Evolutionary conservation across 768 basidiomycete species (phyloP).

Genomic region (Pisolithus marmoratus): DNA sequence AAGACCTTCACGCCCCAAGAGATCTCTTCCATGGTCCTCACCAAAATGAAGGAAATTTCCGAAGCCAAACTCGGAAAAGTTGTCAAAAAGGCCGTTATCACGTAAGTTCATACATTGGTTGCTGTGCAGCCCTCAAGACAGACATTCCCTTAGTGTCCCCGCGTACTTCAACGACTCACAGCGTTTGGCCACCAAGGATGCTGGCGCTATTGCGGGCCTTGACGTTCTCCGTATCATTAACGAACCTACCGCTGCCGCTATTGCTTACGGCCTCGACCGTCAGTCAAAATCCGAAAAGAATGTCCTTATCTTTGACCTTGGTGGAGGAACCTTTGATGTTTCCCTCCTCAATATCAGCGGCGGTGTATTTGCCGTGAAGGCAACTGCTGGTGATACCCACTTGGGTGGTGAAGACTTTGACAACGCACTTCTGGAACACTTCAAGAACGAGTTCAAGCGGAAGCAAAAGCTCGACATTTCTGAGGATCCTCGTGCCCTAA

Average conservation of each 20-base stretch:
- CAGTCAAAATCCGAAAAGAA: slow-evolving; percentile 95
- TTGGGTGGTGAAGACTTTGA: slow-evolving; percentile 99
- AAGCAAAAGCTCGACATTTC: slow-evolving; percentile 98
- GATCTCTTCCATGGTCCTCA: slow-evolving; percentile 99
- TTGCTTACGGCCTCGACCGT: slow-evolving; percentile 97
- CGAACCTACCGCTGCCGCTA: slow-evolving; percentile 98
- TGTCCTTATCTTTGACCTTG: slow-evolving; percentile 98
- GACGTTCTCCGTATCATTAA: slow-evolving; percentile 99
- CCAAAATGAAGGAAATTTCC: slow-evolving; percentile 99
- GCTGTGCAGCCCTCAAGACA: no score
- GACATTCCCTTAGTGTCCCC: slow-evolving; percentile 57
- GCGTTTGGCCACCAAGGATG: slow-evolving; percentile 98
- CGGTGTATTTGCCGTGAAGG: slow-evolving; percentile 99
- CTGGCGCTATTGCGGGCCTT: slow-evolving; percentile 94
- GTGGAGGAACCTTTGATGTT: slow-evolving; percentile 99
- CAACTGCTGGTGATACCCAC: slow-evolving; percentile 98
- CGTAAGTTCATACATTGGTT: slow-evolving; percentile 49
- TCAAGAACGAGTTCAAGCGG: slow-evolving; percentile 99
- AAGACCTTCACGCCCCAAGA: slow-evolving; percentile 98
- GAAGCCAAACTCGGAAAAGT: slow-evolving; percentile 99
- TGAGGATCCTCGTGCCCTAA: slow-evolving; percentile 92
- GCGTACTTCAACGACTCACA: slow-evolving; percentile 99
- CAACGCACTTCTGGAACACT: slow-evolving; percentile 95
- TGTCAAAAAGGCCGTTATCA: slow-evolving; percentile 98
- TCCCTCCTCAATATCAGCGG: slow-evolving; percentile 96